Evolutionary conservation across 1,139 yeast genomes (phyloP).

Genomic region (Scheffersomyces insectosa): DNA sequence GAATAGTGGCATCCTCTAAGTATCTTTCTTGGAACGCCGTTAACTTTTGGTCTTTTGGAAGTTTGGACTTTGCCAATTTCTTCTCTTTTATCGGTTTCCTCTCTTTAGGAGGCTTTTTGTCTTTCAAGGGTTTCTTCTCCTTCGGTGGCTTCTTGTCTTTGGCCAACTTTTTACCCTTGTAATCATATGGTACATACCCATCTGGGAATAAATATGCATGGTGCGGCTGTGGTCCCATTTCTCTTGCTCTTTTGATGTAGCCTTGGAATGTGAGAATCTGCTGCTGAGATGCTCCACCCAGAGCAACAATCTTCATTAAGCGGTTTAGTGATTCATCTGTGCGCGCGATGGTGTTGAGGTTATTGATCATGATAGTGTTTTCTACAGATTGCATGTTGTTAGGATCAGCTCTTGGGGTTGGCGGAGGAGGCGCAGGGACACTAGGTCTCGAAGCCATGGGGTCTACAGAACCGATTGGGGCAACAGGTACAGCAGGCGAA

Average conservation of each 20-base stretch:
- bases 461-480: conserved; percentile 1
- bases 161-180: conserved; percentile 11
- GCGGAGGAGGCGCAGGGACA: conserved; percentile 1
- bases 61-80: conserved; percentile 20
- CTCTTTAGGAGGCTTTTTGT: conserved; percentile 17
- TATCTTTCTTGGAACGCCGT: conserved; percentile 79
- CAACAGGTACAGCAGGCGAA: background rate
- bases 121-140: conserved; percentile 19
- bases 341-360: conserved; percentile 79
- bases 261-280: conserved; percentile 78
- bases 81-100: conserved; percentile 27
- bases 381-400: conserved; percentile 59
- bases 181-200: conserved; percentile 11
- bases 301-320: conserved; percentile 82
- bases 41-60: conserved; percentile 50
- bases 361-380: conserved; percentile 77
- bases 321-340: conserved; percentile 64
- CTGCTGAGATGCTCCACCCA: conserved; percentile 68
- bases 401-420: conserved; percentile 20
- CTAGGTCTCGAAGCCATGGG: background rate
- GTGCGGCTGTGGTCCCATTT: conserved; percentile 65
- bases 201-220: conserved; percentile 31
- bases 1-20: conserved; percentile 65
- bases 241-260: conserved; percentile 74
- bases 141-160: conserved; percentile 16